Evolutionary conservation across 257 asterid species (phyloP).

Genomic region (Gentiana dahurica): DNA sequence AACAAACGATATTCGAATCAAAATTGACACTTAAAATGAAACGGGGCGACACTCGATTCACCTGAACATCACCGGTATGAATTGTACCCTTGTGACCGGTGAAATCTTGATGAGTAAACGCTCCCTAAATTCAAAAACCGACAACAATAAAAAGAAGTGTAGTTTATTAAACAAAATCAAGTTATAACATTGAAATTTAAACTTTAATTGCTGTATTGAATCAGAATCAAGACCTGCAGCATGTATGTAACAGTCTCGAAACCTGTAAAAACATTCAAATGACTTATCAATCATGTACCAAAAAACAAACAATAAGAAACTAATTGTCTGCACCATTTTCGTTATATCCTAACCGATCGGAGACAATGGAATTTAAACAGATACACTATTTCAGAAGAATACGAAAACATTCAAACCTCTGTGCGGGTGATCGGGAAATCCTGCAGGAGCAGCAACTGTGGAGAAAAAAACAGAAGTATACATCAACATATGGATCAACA

Average conservation of each 20-base stretch:
- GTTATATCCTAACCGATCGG: too few relatives aligned
- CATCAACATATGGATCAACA: neutral
- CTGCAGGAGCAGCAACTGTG: slow-evolving; percentile 87
- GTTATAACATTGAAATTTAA: too few relatives aligned
- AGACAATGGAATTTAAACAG: too few relatives aligned
- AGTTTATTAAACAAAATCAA: too few relatives aligned
- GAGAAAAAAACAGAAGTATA: slow-evolving; percentile 1
- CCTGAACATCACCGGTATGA: slow-evolving; percentile 87
- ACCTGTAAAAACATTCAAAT: slow-evolving; percentile 28
- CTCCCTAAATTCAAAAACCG: slow-evolving; percentile 37
- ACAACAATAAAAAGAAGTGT: neutral
- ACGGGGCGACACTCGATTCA: slow-evolving; percentile 4
- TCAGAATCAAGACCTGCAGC: slow-evolving; percentile 35
- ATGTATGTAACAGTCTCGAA: slow-evolving; percentile 91
- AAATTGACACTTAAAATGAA: too few relatives aligned
- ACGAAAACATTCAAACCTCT: slow-evolving; percentile 43
- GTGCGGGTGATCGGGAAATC: slow-evolving; percentile 98
- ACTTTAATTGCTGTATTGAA: too few relatives aligned
- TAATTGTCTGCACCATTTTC: too few relatives aligned
- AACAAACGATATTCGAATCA: too few relatives aligned
- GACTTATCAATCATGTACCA: too few relatives aligned
- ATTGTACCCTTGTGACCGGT: slow-evolving; percentile 86
- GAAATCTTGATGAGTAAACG: slow-evolving; percentile 85
- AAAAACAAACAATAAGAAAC: too few relatives aligned
- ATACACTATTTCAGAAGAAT: neutral